Evolutionary conservation across 495 filamentous ascomycete species (phyloP), one percentile per base, ranked within the genome.

Genomic region (Podospora appendiculata): DNA sequence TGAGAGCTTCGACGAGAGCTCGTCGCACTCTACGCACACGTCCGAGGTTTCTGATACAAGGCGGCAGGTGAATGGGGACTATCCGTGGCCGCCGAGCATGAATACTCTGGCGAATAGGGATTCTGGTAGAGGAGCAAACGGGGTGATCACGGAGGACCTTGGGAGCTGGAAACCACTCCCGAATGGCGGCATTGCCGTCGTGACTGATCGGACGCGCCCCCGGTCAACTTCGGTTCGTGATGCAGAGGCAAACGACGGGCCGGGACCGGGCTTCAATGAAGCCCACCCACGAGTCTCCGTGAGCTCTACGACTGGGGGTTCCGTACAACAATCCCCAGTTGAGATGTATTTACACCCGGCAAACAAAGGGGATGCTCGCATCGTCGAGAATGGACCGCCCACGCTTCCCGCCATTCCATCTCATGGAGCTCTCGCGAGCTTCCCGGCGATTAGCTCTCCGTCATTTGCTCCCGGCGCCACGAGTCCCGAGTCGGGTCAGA

Each of bases 381-480:
- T 58, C 10, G 52, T 61, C 16, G 70, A 70, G n/a, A 62, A 60
- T 40, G 57, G 54, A 13, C 34, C 57, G 19, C 13, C 59, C 19
- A 50, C 52, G 6, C 46, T 51, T 44, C 11, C 59, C 34, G 18
- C 54, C 45, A 16, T 14, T 35, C 48, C 56, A 40, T 43, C 11
- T 11, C 36, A 16, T 4, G 43, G 41, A 14, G 46, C 33, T 34
- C 54, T 36, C 10, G 5, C 16, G 16, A 35, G 43, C 32, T 9
- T 2, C 5, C 43, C 47, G 10, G 40, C 50, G 12, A 47, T 57
- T 41, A 65, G 53, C 50, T 56, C 53, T 34, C 56, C 65, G 35
- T 61, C 63, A 50, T 67, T 58, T 58, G 72, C 71, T 33, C 70
- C 72, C 43, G 67, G 69, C 39, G 64, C 70, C 1, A 66, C 73